A percentile compares a stretch with the other conserved stretches of the same genome.
phyloP scores from a whole-genome alignment of 1,284 basidiomycete species.

The Melampsora larici-populina region DNA sequence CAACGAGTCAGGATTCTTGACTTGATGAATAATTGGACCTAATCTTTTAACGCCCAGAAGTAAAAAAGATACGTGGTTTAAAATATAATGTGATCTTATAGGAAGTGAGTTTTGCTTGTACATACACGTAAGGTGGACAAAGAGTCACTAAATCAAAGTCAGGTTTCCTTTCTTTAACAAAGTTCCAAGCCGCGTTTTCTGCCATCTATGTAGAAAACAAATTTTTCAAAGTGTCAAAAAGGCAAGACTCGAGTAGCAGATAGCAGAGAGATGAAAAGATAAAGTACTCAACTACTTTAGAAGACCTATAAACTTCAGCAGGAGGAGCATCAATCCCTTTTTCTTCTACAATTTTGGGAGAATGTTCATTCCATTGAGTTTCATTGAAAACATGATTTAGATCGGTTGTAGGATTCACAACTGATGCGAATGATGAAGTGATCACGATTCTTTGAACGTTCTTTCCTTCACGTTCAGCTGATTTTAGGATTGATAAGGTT shows the following conservation, averaged over 20 bases:
- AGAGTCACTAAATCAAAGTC: slow-evolving; percentile 4
- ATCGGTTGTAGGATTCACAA: slow-evolving; percentile 44
- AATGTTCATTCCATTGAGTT: slow-evolving; percentile 13
- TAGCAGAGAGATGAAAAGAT: background rate
- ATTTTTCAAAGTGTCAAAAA: background rate
- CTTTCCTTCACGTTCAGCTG: slow-evolving; percentile 41
- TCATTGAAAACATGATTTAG: background rate
- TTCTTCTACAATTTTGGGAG: background rate
- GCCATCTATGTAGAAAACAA: background rate
- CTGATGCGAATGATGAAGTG: slow-evolving; percentile 57
- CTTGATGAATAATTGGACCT: slow-evolving; percentile 10
- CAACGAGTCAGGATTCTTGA: background rate
- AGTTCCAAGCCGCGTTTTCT: slow-evolving; percentile 7
- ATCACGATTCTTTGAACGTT: slow-evolving; percentile 56
- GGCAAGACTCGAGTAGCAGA: background rate
- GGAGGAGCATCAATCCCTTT: background rate
- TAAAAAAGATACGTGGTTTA: background rate
- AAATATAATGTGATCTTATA: background rate
- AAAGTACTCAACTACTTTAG: slow-evolving; percentile 17
- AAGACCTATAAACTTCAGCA: background rate
- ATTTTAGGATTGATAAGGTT: slow-evolving; percentile 55
- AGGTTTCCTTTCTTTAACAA: background rate
- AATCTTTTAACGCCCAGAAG: background rate
- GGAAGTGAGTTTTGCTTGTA: background rate
- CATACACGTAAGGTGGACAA: slow-evolving; percentile 13